These are phyloP conservation scores for Aspergillus jensenii DNA, from an alignment of 2,329 filamentous ascomycete genomes.

Conservation along the genomic window DNA sequence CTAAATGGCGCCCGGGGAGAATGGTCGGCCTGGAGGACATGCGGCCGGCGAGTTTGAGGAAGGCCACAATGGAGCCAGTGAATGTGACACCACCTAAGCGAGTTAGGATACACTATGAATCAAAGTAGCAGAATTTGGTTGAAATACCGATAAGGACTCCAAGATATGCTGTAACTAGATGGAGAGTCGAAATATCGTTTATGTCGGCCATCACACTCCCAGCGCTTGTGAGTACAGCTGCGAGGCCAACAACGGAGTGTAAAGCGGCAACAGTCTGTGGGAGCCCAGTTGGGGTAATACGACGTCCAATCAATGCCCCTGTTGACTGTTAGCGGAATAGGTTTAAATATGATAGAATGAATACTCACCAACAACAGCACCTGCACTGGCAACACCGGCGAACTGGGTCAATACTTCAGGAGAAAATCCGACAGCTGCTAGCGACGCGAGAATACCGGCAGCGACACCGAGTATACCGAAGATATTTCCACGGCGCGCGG, in stretches of 20 bases:
- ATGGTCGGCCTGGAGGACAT: constrained; percentile 76
- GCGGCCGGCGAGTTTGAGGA: constrained; percentile 78
- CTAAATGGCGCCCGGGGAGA: constrained; percentile 70
- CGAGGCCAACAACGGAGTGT: constrained; percentile 86
- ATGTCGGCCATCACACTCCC: constrained; percentile 79
- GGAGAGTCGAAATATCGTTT: constrained; percentile 69
- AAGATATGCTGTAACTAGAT: constrained; percentile 82
- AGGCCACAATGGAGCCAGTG: constrained; percentile 85
- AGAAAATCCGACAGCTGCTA: constrained; percentile 77
- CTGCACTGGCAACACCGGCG: constrained; percentile 70
- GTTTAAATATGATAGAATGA: not conserved
- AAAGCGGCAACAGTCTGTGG: constrained; percentile 87
- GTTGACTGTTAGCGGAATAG: constrained; percentile 1
- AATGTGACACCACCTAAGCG: constrained; percentile 72
- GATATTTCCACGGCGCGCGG: constrained; percentile 80
- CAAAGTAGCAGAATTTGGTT: not conserved
- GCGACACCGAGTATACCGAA: constrained; percentile 83
- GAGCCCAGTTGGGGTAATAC: constrained; percentile 83
- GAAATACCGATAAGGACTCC: constrained; percentile 72
- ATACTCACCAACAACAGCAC: constrained; percentile 59
- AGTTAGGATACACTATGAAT: constrained; percentile 3
- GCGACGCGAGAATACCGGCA: constrained; percentile 77
- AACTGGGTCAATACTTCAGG: constrained; percentile 79
- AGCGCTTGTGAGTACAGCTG: constrained; percentile 83
- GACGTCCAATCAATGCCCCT: constrained; percentile 75